Percentiles rank a stretch among this genome's conserved stretches.
Conservation (phyloP, 2,329 filamentous ascomycete genomes). For the Stylonectria norvegica region DNA sequence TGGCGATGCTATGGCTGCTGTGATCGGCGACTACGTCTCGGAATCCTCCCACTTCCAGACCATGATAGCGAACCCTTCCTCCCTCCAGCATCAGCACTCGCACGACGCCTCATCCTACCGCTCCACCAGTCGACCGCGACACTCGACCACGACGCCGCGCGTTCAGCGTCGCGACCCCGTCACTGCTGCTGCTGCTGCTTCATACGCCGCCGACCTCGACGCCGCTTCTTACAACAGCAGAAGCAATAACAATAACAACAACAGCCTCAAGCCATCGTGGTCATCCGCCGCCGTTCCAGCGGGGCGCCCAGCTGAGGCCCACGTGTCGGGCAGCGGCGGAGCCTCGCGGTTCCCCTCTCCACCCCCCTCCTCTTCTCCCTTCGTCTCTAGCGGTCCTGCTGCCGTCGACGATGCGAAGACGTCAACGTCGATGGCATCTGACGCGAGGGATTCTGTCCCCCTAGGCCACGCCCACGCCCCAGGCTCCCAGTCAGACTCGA, state of each 20-base stretch:
- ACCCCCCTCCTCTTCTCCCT: conserved; percentile 51
- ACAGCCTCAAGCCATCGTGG: conserved; percentile 16
- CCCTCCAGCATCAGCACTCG: conserved; percentile 44
- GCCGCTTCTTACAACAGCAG: no score
- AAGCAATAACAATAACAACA: conserved; percentile 12
- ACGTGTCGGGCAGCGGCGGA: conserved; percentile 35
- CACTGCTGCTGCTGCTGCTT: no score
- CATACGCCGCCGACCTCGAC: conserved; percentile 11
- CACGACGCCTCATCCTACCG: conserved; percentile 32
- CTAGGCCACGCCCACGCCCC: conserved; percentile 19
- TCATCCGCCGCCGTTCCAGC: conserved; percentile 17
- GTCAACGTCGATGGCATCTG: conserved; percentile 49
- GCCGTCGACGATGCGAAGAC: conserved; percentile 41
- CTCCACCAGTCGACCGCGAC: conserved; percentile 30
- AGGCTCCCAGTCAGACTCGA: no score
- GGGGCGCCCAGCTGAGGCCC: conserved; percentile 19
- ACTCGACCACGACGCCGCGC: conserved; percentile 28
- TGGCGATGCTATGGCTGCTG: conserved; percentile 57
- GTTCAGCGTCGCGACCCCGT: conserved; percentile 20
- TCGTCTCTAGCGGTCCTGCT: conserved; percentile 35
- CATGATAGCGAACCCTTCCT: conserved; percentile 58
- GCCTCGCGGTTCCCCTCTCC: conserved; percentile 52
- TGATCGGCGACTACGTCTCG: conserved; percentile 70
- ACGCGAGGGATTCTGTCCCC: conserved; percentile 30
- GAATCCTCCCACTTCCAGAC: conserved; percentile 68